A percentile compares a stretch with the other conserved stretches of the same genome.
Evolutionary conservation across 768 basidiomycete species (phyloP).

Genomic region (Plicaturopsis crispa): DNA sequence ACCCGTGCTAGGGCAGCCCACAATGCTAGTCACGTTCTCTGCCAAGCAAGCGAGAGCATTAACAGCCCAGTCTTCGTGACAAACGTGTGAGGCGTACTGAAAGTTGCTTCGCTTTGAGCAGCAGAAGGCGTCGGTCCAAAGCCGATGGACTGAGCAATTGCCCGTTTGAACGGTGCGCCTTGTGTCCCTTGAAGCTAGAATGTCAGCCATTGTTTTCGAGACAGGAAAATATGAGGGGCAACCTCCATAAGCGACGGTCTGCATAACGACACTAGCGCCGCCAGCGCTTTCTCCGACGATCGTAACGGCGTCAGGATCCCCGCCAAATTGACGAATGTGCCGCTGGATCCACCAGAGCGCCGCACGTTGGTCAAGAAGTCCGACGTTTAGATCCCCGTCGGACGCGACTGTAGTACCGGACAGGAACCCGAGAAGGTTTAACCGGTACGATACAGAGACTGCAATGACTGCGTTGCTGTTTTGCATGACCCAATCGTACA

Average conservation of each 20-base stretch:
- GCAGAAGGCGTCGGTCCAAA: conserved; percentile 26
- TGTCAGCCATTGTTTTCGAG: neutral
- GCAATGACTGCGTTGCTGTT: conserved; percentile 23
- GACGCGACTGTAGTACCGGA: conserved; percentile 21
- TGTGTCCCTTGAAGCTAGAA: conserved; percentile 16
- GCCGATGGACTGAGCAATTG: conserved; percentile 35
- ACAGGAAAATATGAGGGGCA: neutral
- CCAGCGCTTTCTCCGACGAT: conserved; percentile 35
- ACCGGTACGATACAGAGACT: conserved; percentile 25
- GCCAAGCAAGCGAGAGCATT: too few relatives aligned
- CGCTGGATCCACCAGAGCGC: conserved; percentile 33
- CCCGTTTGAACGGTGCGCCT: conserved; percentile 29
- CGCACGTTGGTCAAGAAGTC: conserved; percentile 33
- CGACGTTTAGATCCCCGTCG: conserved; percentile 32
- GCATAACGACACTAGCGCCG: conserved; percentile 36
- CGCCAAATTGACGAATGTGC: conserved; percentile 28
- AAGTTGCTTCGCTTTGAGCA: conserved; percentile 20
- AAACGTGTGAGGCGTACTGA: too few relatives aligned
- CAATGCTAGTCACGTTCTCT: too few relatives aligned
- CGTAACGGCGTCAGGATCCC: conserved; percentile 23
- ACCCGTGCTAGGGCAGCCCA: too few relatives aligned
- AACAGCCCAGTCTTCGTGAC: too few relatives aligned
- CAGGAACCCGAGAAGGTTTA: conserved; percentile 23
- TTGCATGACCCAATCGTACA: conserved; percentile 40
- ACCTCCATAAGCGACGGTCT: conserved; percentile 36